Evolutionary conservation across 2,329 filamentous ascomycete genomes (phyloP), one percentile per base, ranked within the genome.

Genomic region (Alternaria ethzedia): DNA sequence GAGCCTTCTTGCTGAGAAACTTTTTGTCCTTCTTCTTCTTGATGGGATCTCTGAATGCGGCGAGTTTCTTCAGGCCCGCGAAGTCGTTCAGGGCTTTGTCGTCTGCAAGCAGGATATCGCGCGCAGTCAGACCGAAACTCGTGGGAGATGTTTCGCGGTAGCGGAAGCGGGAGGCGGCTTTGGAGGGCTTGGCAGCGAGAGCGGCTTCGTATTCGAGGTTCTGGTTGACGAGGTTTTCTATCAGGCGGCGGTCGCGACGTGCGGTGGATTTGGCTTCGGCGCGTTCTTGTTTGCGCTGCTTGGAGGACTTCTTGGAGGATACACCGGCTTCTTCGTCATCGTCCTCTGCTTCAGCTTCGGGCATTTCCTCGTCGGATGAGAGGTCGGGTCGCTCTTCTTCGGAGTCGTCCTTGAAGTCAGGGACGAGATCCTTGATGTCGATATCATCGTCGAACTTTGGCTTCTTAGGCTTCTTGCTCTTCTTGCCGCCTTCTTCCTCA

Each of bases 381-480:
- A 96, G 95, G 61, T 86, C 87, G 74, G 92, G 89, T 61, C 95
- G 93, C 58, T 86, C 87, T 32, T 89, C 90, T n/a, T 88, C 87
- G n/a, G 86, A 85, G 5, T 85, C 87, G 25, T 93, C 91, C 20
- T 92, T 88, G 75, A 96, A 97, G 65, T 97, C 93, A 2, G 93
- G 94, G 26, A 97, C 83, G 54, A 97, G 86, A 78, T 97, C 95
- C 65, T 91, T 93, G 82, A 99, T 98, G 77, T 98, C 94, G 72
- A 99, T 97, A 77, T 99, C 96, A 75, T 98, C 94, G 73, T 97
- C 93, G 91, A 95, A 99, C 66, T 89, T 92, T 10, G 93, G 93
- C 82, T 97, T 97, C 85, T 92, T 93, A 10, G 87, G 82, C 69
- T 88, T 89, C 75, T 87, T 89, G 61, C 57, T 32, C 57, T 63